These are phyloP conservation scores for Coccomyxa sp. DNA, from an alignment of 139 green algal species.

Conservation along the genomic window DNA sequence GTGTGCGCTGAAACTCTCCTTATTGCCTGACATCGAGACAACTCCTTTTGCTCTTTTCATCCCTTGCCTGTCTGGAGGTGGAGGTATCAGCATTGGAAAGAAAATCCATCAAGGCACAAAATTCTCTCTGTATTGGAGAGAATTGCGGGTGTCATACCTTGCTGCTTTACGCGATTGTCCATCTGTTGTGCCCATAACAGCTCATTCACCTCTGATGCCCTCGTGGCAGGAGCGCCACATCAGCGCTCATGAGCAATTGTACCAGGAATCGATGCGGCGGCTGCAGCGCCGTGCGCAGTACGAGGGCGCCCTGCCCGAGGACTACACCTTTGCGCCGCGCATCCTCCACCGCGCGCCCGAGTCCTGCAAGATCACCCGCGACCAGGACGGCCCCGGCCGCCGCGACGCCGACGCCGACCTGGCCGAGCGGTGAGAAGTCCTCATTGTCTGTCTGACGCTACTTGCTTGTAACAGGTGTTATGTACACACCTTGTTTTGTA, in stretches of 20 bases:
- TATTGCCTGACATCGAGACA: neutral
- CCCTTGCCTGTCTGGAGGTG: too few relatives aligned
- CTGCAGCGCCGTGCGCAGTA: conserved; percentile 37
- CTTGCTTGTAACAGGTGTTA: too few relatives aligned
- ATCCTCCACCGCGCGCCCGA: conserved; percentile 9
- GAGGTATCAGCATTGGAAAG: too few relatives aligned
- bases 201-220: neutral
- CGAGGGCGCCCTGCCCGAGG: conserved; percentile 57
- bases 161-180: too few relatives aligned
- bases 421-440: neutral
- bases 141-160: too few relatives aligned
- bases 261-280: conserved; percentile 55
- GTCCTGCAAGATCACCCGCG: neutral
- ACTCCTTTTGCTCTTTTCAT: too few relatives aligned
- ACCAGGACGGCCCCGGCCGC: neutral
- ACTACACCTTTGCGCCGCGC: conserved; percentile 69
- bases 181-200: too few relatives aligned
- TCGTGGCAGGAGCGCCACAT: conserved; percentile 27
- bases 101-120: too few relatives aligned
- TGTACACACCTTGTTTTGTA: neutral
- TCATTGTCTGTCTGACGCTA: neutral
- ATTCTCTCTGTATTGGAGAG: too few relatives aligned
- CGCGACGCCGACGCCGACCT: neutral
- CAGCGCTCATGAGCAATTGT: conserved; percentile 61
- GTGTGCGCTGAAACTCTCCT: neutral